Percentiles rank a stretch among this genome's conserved stretches.
phyloP scores from a whole-genome alignment of 331 rosid genomes.

The Acacia pycnantha region DNA sequence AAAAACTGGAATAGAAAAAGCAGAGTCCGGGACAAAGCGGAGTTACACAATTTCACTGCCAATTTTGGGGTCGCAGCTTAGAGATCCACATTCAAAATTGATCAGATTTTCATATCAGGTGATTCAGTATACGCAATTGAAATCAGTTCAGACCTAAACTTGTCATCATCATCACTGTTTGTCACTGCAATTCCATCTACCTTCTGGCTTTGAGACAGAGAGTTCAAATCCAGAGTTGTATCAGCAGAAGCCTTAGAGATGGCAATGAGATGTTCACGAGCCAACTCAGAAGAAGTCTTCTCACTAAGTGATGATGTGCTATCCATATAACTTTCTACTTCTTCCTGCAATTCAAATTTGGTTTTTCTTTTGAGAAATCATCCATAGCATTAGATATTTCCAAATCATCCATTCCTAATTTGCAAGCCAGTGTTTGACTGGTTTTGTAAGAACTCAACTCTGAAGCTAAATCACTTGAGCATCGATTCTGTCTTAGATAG shows the following conservation, averaged over 20 bases:
- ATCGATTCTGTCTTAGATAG: constrained; percentile 4
- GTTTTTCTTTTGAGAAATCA: constrained; percentile 19
- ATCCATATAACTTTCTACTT: constrained; percentile 59
- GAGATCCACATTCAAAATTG: constrained; percentile 12
- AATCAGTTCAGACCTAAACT: constrained; percentile 59
- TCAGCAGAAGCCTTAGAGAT: constrained; percentile 48
- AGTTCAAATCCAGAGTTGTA: constrained; percentile 34
- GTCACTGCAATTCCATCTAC: constrained; percentile 33
- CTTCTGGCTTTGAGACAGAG: constrained; percentile 30
- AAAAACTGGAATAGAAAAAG: too few species aligned
- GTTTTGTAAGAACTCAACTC: neutral
- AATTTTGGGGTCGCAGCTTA: constrained; percentile 3
- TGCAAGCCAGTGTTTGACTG: neutral
- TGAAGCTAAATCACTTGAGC: constrained; percentile 11
- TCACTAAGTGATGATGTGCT: constrained; percentile 33
- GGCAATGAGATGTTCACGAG: constrained; percentile 67
- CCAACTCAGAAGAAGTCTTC: constrained; percentile 44
- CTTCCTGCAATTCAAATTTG: constrained; percentile 48
- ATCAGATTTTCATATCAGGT: constrained; percentile 47
- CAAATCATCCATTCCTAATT: neutral
- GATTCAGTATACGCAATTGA: constrained; percentile 53
- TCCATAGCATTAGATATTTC: constrained; percentile 7
- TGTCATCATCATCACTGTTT: constrained; percentile 38
- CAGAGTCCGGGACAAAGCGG: neutral
- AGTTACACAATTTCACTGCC: constrained; percentile 11